These are phyloP conservation scores for Corchorus capsularis DNA, from an alignment of 345 rosid genomes.

Conservation along the genomic window DNA sequence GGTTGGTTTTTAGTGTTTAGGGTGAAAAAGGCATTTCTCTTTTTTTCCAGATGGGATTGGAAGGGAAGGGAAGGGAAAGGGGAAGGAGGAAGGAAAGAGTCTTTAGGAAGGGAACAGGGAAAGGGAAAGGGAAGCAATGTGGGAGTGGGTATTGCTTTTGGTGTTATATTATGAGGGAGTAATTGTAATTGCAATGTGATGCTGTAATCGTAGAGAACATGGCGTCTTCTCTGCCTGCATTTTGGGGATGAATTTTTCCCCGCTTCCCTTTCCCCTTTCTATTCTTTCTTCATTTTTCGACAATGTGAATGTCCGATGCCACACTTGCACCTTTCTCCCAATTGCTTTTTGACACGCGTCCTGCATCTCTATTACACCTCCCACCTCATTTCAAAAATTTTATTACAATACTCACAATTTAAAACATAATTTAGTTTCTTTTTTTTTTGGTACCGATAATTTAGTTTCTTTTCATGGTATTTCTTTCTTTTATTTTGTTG, in stretches of 20 bases:
- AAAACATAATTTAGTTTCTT: too few relatives aligned
- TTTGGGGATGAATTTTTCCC: background rate
- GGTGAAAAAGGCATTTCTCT: background rate
- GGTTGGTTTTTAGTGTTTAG: background rate
- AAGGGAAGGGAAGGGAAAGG: background rate
- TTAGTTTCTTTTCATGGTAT: too few relatives aligned
- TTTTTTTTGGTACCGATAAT: too few relatives aligned
- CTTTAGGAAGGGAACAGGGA: background rate
- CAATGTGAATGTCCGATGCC: background rate
- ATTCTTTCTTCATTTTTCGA: background rate
- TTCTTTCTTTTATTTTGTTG: too few relatives aligned
- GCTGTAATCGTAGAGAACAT: background rate
- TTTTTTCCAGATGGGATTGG: background rate
- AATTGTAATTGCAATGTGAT: background rate
- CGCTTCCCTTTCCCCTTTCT: background rate
- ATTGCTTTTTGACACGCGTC: background rate
- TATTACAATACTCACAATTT: too few relatives aligned
- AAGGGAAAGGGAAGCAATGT: too few relatives aligned
- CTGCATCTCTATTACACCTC: background rate
- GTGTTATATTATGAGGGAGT: too few relatives aligned
- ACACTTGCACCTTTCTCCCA: background rate
- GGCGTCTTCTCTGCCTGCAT: slow-evolving; percentile 12
- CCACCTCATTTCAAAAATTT: too few relatives aligned
- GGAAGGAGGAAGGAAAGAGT: background rate
- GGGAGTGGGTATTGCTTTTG: too few relatives aligned